phyloP scores from a whole-genome alignment of 192 early-diverging fungal species.

The Phycomyces blakesleeanus region DNA sequence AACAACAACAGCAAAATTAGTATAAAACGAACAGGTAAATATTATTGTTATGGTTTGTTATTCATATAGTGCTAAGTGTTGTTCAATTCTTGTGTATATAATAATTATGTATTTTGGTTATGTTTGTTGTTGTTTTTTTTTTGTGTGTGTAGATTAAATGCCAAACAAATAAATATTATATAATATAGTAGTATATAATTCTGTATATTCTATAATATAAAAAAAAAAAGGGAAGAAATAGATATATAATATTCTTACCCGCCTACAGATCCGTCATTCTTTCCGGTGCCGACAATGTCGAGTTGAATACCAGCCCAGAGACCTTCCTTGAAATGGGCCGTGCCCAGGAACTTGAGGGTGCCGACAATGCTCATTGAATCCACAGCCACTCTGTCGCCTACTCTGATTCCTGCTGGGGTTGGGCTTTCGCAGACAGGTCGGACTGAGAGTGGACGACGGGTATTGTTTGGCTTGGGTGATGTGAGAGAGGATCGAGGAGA shows the following conservation, averaged over 20 bases:
- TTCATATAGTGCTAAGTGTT: too few species aligned
- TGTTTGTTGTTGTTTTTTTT: too few species aligned
- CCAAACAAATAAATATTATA: too few species aligned
- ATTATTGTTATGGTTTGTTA: too few species aligned
- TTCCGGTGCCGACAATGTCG: slow-evolving; percentile 66
- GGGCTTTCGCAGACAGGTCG: slow-evolving; percentile 3
- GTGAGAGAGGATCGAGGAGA: slow-evolving; percentile 10
- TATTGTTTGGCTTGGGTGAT: slow-evolving; percentile 4
- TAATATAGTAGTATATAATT: too few species aligned
- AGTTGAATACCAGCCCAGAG: slow-evolving; percentile 79
- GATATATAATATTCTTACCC: slow-evolving; percentile 54
- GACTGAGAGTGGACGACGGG: slow-evolving; percentile 2
- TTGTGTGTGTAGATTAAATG: too few species aligned
- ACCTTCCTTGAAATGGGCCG: slow-evolving; percentile 69
- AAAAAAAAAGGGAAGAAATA: too few species aligned
- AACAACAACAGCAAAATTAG: background rate
- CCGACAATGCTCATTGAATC: slow-evolving; percentile 57
- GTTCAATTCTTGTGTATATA: too few species aligned
- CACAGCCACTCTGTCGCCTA: slow-evolving; percentile 62
- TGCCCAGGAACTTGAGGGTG: slow-evolving; percentile 68
- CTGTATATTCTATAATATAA: too few species aligned
- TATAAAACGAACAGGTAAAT: too few species aligned
- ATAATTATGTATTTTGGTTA: too few species aligned
- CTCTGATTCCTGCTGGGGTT: slow-evolving; percentile 4
- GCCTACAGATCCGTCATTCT: slow-evolving; percentile 72